Conservation (phyloP, 352 stramenopile genomes). For the Pythium dissimile region DNA sequence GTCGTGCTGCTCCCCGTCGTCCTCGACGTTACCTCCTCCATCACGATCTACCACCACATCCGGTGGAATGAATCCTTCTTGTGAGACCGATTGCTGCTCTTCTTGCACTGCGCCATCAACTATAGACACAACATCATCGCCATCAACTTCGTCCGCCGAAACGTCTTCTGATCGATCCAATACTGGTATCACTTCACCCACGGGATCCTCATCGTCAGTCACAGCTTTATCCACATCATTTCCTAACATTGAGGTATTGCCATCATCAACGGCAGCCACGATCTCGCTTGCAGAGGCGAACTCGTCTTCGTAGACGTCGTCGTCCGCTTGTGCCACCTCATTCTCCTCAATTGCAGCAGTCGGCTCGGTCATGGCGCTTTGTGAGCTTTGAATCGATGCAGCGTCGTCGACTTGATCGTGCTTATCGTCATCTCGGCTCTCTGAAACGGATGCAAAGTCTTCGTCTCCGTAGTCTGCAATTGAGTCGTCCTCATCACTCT, state of each 20-base stretch:
- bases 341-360: background rate
- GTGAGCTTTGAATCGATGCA: constrained; percentile 1
- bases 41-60: too few relatives aligned
- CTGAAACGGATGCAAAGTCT: constrained; percentile 37
- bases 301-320: constrained; percentile 16
- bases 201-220: background rate
- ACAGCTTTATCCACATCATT: background rate
- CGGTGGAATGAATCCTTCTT: too few relatives aligned
- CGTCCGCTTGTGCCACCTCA: background rate
- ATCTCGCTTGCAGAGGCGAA: constrained; percentile 6
- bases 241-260: background rate
- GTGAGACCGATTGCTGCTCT: too few relatives aligned
- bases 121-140: too few relatives aligned
- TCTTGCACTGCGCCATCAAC: too few relatives aligned
- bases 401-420: background rate
- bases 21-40: too few relatives aligned
- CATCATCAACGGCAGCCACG: background rate
- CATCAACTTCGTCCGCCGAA: too few relatives aligned
- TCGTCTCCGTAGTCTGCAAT: constrained; percentile 23
- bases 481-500: background rate
- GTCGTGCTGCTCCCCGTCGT: constrained; percentile 3
- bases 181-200: too few relatives aligned
- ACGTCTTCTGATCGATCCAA: too few relatives aligned
- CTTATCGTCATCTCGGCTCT: constrained; percentile 8
- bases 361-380: background rate